Conservation (phyloP, 108 stramenopile genomes). For the Nannochloropsis gaditana region DNA sequence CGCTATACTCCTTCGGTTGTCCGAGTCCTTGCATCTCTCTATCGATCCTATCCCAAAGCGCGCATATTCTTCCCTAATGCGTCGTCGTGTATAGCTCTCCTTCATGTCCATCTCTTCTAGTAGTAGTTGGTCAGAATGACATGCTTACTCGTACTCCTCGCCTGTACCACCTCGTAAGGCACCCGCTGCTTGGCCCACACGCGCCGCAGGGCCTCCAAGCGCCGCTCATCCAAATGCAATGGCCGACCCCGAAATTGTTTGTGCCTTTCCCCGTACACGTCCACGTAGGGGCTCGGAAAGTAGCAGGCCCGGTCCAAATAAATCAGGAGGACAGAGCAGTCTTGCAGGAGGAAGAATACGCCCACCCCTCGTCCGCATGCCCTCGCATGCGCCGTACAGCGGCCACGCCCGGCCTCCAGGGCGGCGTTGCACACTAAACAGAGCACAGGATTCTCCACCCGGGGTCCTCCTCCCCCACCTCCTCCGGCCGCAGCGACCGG, state of each 20-base stretch:
- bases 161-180: slow-evolving; percentile 39
- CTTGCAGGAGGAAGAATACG: slow-evolving; percentile 83
- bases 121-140: slow-evolving; percentile 47
- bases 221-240: slow-evolving; percentile 40
- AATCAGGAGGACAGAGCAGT: slow-evolving; percentile 76
- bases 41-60: too few relatives aligned
- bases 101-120: slow-evolving; percentile 21
- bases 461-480: neutral
- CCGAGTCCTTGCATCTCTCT: neutral
- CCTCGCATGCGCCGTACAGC: slow-evolving; percentile 76
- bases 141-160: slow-evolving; percentile 43
- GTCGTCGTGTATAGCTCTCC: neutral
- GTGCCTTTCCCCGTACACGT: slow-evolving; percentile 73
- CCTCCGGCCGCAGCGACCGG: neutral
- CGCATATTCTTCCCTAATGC: too few relatives aligned
- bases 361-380: slow-evolving; percentile 81
- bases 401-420: slow-evolving; percentile 74
- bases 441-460: slow-evolving; percentile 32
- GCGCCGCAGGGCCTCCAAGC: slow-evolving; percentile 35
- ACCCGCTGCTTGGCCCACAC: slow-evolving; percentile 45
- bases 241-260: slow-evolving; percentile 42
- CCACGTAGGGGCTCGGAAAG: slow-evolving; percentile 84
- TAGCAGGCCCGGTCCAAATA: slow-evolving; percentile 77
- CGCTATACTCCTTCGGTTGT: neutral
- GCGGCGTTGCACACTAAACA: slow-evolving; percentile 55